These are phyloP conservation scores for Chlorophyllum brunneum DNA, from an alignment of 768 basidiomycete species.

Conservation along the genomic window DNA sequence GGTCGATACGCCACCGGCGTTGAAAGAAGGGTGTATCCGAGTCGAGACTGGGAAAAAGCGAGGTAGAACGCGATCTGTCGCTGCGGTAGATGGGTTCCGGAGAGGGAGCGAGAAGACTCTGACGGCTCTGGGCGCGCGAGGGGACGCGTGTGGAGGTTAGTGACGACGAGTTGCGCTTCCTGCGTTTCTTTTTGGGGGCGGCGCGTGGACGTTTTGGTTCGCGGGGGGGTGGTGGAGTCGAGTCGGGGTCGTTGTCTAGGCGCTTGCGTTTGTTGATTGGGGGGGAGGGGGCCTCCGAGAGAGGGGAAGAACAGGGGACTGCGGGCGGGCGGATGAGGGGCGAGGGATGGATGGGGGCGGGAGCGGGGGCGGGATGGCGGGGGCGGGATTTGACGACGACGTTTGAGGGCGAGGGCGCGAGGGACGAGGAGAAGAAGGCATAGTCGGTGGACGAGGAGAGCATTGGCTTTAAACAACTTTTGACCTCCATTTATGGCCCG, in stretches of 20 bases:
- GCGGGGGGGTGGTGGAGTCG: slow-evolving; percentile 26
- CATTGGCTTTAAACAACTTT: slow-evolving; percentile 14
- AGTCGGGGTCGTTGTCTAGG: slow-evolving; percentile 15
- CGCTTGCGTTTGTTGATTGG: slow-evolving; percentile 32
- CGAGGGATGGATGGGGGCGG: slow-evolving; percentile 9
- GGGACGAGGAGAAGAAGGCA: slow-evolving; percentile 15
- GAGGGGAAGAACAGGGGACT: slow-evolving; percentile 22
- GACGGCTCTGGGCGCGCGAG: slow-evolving; percentile 43
- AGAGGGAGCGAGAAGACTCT: slow-evolving; percentile 36
- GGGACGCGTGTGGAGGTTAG: slow-evolving; percentile 36
- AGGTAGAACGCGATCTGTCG: slow-evolving; percentile 65
- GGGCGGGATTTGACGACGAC: slow-evolving; percentile 15
- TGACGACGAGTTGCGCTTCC: slow-evolving; percentile 33
- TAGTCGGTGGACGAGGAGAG: slow-evolving; percentile 20
- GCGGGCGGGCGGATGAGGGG: slow-evolving; percentile 18
- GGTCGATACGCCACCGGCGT: slow-evolving; percentile 47
- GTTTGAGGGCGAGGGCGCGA: slow-evolving; percentile 15
- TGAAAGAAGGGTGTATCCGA: slow-evolving; percentile 31
- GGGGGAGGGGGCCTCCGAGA: slow-evolving; percentile 23
- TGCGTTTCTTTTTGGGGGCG: slow-evolving; percentile 22
- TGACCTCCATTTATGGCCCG: slow-evolving; percentile 3
- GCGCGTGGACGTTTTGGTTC: slow-evolving; percentile 38
- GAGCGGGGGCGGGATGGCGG: neutral
- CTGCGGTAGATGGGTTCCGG: slow-evolving; percentile 54
- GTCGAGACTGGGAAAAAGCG: slow-evolving; percentile 40